Percentiles rank a stretch among this genome's conserved stretches.
These are phyloP conservation scores for Scheffersomyces lignicola DNA, from an alignment of 1,139 yeast species.

Conservation along the genomic window DNA sequence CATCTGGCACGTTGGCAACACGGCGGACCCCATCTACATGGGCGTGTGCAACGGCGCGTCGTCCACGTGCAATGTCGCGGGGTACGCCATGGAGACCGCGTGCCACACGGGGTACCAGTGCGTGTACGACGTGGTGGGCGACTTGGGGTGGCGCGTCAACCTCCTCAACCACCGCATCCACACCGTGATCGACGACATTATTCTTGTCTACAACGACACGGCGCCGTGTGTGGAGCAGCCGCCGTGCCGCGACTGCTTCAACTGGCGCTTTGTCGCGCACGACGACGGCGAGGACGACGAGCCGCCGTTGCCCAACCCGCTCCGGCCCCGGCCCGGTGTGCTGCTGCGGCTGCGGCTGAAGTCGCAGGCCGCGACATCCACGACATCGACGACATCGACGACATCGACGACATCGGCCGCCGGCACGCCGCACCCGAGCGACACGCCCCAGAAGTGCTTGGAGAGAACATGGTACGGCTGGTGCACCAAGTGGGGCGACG, in stretches of 20 bases:
- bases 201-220: conserved; percentile 70
- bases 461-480: conserved; percentile 50
- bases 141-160: conserved; percentile 89
- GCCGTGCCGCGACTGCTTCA: conserved; percentile 85
- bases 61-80: conserved; percentile 85
- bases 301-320: conserved; percentile 41
- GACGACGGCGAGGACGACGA: conserved; percentile 42
- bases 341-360: conserved; percentile 10
- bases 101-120: conserved; percentile 93
- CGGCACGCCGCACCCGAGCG: conserved; percentile 14
- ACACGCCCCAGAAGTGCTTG: conserved; percentile 36
- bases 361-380: conserved; percentile 8
- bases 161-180: conserved; percentile 87
- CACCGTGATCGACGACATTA: conserved; percentile 83
- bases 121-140: conserved; percentile 85
- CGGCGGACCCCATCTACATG: conserved; percentile 96
- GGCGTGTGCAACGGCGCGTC: conserved; percentile 97
- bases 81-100: conserved; percentile 95
- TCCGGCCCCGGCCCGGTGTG: conserved; percentile 24
- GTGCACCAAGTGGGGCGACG: conserved; percentile 41
- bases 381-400: conserved; percentile 8
- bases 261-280: conserved; percentile 78
- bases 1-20: conserved; percentile 94
- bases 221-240: conserved; percentile 75
- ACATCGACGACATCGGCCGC: conserved; percentile 12